A percentile compares a stretch with the other conserved stretches of the same genome.
These are phyloP conservation scores for Rhodotorula sp. DNA, from an alignment of 1,284 basidiomycete species.

Conservation along the genomic window DNA sequence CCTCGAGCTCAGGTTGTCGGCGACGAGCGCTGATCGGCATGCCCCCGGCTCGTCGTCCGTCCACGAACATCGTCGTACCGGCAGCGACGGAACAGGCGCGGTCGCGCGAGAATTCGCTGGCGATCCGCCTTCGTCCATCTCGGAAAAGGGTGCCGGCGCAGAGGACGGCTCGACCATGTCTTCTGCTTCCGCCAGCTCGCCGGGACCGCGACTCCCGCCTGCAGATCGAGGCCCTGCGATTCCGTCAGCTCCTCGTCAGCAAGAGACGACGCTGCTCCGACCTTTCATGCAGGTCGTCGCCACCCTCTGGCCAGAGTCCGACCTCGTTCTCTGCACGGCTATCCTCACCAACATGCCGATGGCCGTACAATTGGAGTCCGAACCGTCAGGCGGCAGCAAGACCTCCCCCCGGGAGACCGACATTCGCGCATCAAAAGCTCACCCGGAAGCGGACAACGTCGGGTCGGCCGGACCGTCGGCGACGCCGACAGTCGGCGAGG, in stretches of 20 bases:
- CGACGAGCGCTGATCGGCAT: slow-evolving; percentile 1
- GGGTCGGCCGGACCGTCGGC: too few species aligned
- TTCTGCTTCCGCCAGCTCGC: too few species aligned
- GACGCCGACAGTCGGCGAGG: too few species aligned
- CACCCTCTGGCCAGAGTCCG: not conserved
- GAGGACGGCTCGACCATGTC: too few species aligned
- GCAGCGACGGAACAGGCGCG: not conserved
- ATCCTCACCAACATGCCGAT: slow-evolving; percentile 12
- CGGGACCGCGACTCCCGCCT: too few species aligned
- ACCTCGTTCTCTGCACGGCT: slow-evolving; percentile 6
- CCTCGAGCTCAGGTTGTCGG: slow-evolving; percentile 7
- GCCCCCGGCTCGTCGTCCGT: not conserved
- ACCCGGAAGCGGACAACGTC: too few species aligned
- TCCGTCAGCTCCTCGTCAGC: not conserved
- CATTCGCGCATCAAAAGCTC: too few species aligned
- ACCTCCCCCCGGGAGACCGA: too few species aligned
- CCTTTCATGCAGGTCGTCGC: slow-evolving; percentile 19
- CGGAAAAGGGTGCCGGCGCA: too few species aligned
- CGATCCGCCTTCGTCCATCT: too few species aligned
- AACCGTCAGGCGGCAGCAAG: too few species aligned
- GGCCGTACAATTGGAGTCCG: not conserved
- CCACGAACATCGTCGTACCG: not conserved
- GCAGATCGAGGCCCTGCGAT: not conserved
- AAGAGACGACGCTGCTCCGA: not conserved
- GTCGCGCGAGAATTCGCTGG: not conserved